Evolutionary conservation across 805 yeast genomes (phyloP), one percentile per base, ranked within the genome.

Genomic region (Hemisphaericaspora nanyangensis): DNA sequence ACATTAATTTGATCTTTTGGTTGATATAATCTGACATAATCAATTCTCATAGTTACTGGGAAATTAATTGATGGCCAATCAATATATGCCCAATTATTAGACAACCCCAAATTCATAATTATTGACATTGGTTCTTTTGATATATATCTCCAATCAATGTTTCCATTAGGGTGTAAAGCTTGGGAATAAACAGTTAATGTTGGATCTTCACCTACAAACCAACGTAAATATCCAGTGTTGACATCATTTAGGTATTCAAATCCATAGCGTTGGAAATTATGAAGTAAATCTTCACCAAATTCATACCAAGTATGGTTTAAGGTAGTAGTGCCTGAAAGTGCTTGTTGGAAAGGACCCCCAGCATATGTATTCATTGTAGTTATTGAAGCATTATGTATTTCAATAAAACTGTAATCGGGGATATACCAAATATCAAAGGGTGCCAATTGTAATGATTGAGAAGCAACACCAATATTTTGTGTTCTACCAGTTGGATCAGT

Each of bases 331-430:
- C 81, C 95, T 5, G 96, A 87, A n/a, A 90, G 73, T 36, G 96
- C 96, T 64, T 91, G 91, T 65, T 91, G 98, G 63, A 73, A 79
- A 1, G 96, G 95, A 33, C 96, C 96, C 43, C 98, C 98, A 22
- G 86, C 72, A 63, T 87, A 90, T 1, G 87, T 72, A 60, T 90
- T 90, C 90, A 89, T 85, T 11, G 81, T 58, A 2, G 96, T 84
- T 30, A 83, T 67, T 0, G 84, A 65, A 15, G 50, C 48, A 63
- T 91, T 87, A 61, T 84, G 68, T 45, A 91, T 67, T 55, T 81
- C 90, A 37, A 89, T 58, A 53, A 74, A 89, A 48, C 79, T 77
- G 61, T 89, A 89, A 63, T 91, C 95, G 5, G 96, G 96, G 55
- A 76, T 74, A 58, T 86, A 90, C 97, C 97, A 91, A 47, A 89